Percentiles rank a stretch among this genome's conserved stretches.
Conservation (phyloP, 2,329 filamentous ascomycete genomes). For the Xylariaceae sp. region DNA sequence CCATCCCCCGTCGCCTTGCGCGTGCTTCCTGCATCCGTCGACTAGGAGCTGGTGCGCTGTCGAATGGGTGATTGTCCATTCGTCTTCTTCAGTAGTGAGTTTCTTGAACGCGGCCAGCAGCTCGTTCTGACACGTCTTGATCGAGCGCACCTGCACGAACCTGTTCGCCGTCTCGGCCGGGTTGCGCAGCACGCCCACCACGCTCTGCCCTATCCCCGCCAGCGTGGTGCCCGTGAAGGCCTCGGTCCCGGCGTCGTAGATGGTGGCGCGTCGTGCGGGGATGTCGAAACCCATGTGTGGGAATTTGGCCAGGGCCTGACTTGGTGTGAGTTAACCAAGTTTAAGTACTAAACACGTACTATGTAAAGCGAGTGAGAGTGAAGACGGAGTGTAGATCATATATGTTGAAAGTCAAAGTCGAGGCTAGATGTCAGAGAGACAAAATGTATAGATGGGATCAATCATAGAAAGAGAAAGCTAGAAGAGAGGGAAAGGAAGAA, state of each 20-base stretch:
- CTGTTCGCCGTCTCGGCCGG: slow-evolving; percentile 21
- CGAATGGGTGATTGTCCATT: slow-evolving; percentile 21
- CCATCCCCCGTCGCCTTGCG: slow-evolving; percentile 21
- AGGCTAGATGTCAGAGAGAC: not conserved
- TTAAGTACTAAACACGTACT: too few species aligned
- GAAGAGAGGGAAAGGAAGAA: not conserved
- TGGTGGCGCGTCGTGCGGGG: slow-evolving; percentile 18
- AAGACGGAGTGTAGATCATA: not conserved
- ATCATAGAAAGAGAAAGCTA: not conserved
- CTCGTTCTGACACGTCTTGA: slow-evolving; percentile 22
- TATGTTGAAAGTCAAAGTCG: not conserved
- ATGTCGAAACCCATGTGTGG: slow-evolving; percentile 28
- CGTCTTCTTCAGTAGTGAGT: slow-evolving; percentile 1
- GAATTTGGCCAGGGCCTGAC: slow-evolving; percentile 20
- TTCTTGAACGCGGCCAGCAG: slow-evolving; percentile 25
- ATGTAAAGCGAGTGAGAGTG: too few species aligned
- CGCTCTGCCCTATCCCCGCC: slow-evolving; percentile 25
- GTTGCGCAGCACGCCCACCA: slow-evolving; percentile 13
- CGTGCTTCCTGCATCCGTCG: slow-evolving; percentile 21
- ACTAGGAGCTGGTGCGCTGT: slow-evolving; percentile 16
- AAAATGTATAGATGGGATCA: not conserved
- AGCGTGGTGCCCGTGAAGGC: slow-evolving; percentile 28
- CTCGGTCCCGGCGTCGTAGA: slow-evolving; percentile 26
- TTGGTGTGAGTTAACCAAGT: too few species aligned
- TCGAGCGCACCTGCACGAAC: slow-evolving; percentile 26